Base-by-base conservation (phyloP, 441 rosid species). In the Pelargonium myrrhifolium region DNA sequence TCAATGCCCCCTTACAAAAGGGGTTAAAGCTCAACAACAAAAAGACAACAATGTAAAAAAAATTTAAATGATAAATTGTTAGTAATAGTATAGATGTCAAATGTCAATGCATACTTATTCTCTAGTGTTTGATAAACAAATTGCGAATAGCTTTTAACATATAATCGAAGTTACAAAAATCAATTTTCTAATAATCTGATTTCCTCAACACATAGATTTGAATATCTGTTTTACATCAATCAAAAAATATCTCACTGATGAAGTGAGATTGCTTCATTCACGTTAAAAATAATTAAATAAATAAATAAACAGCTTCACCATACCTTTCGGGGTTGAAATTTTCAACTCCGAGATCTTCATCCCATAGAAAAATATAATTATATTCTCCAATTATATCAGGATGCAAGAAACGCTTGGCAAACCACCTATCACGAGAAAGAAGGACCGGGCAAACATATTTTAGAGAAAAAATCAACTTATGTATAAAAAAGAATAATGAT, bases 391-490 rank as follows among this genome's bases (percentile, higher is more conserved):
- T 88, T 66, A 88, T 76, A 65, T 82, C 89, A 12, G 94, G 94
- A 75, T 88, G 91, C 76, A 88, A 73, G 81, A 88, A 88, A 58
- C 91, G 86, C 77, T 88, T 88, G n/a, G 94, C 94, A 67, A 86
- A 88, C 94, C 94, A 88, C 93, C 93, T 88, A 59, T 2, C 31
- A 51, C 9, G 58, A 64, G 64, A 72, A 26, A 1, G 35, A 71
- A 75, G 69, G 68, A 21, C 15, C 40, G 10, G 14, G 21, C 14
- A 62, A 15, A 31, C 42, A 45, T 20, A 68, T 20, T 62, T 22
- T 69, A 68, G n/a, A n/a, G n/a, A n/a, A n/a, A n/a, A n/a, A n/a
- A 4, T 45, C 22, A 53, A 28, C 3, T 26, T 67, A 53, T 11
- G 15, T 22, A 15, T 28, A n/a, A 21, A 14, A 65, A 69, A 24